Evolutionary conservation across 495 filamentous ascomycete species (phyloP).

Genomic region (Aspergillus ellipticus): DNA sequence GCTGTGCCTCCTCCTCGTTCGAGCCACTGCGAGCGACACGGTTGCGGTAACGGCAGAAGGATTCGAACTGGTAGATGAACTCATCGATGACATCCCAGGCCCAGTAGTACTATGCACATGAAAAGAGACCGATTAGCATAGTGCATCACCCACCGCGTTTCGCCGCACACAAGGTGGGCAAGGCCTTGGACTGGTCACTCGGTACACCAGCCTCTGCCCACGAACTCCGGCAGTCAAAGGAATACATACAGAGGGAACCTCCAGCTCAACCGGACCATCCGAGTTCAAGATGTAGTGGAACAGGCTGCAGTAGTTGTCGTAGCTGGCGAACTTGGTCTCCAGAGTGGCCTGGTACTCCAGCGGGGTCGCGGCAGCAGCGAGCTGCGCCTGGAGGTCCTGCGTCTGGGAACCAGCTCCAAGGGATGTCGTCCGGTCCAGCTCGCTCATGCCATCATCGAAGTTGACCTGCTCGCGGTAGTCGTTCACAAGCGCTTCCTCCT

Average conservation of each 20-base stretch:
- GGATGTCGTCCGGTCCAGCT: conserved; percentile 62
- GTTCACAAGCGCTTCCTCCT: conserved; percentile 90
- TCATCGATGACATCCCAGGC: conserved; percentile 99
- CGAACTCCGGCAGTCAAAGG: conserved; percentile 7
- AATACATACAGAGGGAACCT: conserved; percentile 82
- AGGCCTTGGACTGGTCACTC: neutral
- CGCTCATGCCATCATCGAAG: conserved; percentile 79
- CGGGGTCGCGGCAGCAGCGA: conserved; percentile 86
- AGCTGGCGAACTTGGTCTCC: conserved; percentile 94
- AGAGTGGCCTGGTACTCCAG: conserved; percentile 91
- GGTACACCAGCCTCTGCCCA: conserved; percentile 10
- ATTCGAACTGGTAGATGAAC: conserved; percentile 99
- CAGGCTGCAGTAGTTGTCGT: conserved; percentile 97
- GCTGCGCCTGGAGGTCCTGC: conserved; percentile 85
- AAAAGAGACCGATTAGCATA: conserved; percentile 6
- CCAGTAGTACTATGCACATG: conserved; percentile 80
- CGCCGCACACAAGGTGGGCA: conserved; percentile 11
- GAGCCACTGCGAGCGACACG: conserved; percentile 80
- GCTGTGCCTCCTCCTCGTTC: conserved; percentile 82
- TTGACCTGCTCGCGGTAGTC: conserved; percentile 94
- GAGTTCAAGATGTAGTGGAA: conserved; percentile 99
- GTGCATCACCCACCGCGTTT: neutral
- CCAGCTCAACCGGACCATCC: conserved; percentile 93
- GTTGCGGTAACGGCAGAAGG: conserved; percentile 93
- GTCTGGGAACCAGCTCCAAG: conserved; percentile 45